These are phyloP conservation scores for Candida sphagnicola DNA, from an alignment of 805 yeast genomes.

Conservation along the genomic window DNA sequence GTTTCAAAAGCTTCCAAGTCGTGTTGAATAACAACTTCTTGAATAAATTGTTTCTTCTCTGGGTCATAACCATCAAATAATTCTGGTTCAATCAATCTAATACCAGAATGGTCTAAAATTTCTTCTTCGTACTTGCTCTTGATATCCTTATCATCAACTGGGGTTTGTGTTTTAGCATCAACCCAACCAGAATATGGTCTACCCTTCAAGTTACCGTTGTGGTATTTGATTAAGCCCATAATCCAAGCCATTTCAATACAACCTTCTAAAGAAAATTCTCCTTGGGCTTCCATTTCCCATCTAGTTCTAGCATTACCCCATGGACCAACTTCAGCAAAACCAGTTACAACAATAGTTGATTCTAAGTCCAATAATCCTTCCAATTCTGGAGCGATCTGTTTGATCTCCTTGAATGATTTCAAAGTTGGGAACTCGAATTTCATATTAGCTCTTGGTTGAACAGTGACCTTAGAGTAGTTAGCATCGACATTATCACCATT, in stretches of 20 bases:
- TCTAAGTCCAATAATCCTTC: constrained; percentile 92
- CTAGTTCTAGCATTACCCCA: constrained; percentile 99
- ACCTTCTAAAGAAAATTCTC: constrained; percentile 95
- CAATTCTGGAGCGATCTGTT: constrained; percentile 64
- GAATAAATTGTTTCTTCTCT: constrained; percentile 84
- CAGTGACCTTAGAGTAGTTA: constrained; percentile 69
- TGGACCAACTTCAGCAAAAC: constrained; percentile 98
- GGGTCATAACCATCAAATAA: constrained; percentile 93
- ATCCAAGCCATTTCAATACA: constrained; percentile 99
- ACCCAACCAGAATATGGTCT: constrained; percentile 96
- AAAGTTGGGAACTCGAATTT: constrained; percentile 89
- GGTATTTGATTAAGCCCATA: constrained; percentile 96
- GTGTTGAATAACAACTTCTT: constrained; percentile 94
- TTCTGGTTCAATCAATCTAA: constrained; percentile 94
- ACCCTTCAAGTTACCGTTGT: constrained; percentile 85
- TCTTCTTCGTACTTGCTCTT: constrained; percentile 87
- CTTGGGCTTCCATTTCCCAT: constrained; percentile 98
- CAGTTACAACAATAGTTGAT: constrained; percentile 90
- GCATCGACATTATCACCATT: constrained; percentile 87
- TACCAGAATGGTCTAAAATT: constrained; percentile 92
- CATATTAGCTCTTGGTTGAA: constrained; percentile 94
- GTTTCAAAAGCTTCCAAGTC: constrained; percentile 95
- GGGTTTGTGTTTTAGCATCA: constrained; percentile 87
- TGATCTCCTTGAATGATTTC: constrained; percentile 72
- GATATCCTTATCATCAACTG: constrained; percentile 92